These are phyloP conservation scores for Cnidoscolus chayamansa DNA, from an alignment of 441 rosid species.

Conservation along the genomic window DNA sequence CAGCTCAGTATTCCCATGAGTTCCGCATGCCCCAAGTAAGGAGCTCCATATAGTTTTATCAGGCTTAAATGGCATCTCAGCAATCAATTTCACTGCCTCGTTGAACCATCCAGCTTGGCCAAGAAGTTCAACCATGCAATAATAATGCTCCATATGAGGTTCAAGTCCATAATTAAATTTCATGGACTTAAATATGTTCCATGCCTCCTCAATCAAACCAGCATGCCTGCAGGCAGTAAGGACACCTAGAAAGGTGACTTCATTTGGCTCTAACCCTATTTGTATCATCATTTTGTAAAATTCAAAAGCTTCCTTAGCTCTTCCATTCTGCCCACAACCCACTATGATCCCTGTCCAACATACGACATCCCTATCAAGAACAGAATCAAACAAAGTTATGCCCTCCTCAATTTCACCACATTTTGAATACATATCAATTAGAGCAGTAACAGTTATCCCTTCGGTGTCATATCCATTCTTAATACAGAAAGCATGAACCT, in stretches of 20 bases:
- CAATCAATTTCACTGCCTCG: slow-evolving; percentile 47
- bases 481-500: slow-evolving; percentile 51
- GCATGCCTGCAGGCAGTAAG: slow-evolving; percentile 70
- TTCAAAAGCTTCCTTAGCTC: slow-evolving; percentile 43
- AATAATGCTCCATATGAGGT: slow-evolving; percentile 61
- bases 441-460: slow-evolving; percentile 39
- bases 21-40: slow-evolving; percentile 57
- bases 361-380: slow-evolving; percentile 45
- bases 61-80: slow-evolving; percentile 52
- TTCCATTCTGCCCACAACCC: slow-evolving; percentile 72
- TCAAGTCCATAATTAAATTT: slow-evolving; percentile 41
- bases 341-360: slow-evolving; percentile 68
- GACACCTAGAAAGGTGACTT: slow-evolving; percentile 59
- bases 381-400: slow-evolving; percentile 40
- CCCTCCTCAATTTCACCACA: slow-evolving; percentile 58
- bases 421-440: slow-evolving; percentile 58
- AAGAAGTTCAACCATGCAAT: slow-evolving; percentile 64
- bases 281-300: slow-evolving; percentile 47
- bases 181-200: slow-evolving; percentile 46
- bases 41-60: slow-evolving; percentile 68
- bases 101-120: slow-evolving; percentile 55
- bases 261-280: slow-evolving; percentile 55
- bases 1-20: slow-evolving; percentile 42
- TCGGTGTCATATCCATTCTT: slow-evolving; percentile 57
- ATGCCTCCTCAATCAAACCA: slow-evolving; percentile 51